Conservation (phyloP, 768 basidiomycete species). For the Auriscalpium orientale region DNA sequence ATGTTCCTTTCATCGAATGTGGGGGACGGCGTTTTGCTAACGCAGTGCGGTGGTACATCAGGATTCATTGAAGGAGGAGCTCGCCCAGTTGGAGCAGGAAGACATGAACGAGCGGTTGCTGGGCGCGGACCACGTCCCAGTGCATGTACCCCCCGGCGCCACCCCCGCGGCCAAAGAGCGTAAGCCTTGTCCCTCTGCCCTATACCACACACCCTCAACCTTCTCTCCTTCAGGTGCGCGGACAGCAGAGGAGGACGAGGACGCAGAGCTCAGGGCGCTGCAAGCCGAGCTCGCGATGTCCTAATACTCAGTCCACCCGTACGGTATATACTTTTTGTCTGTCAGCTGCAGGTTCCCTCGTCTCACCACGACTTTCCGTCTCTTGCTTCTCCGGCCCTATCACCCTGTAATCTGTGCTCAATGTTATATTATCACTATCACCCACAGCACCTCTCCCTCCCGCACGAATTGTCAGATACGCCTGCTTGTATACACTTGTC, state of each 20-base stretch:
- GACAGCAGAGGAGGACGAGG: constrained; percentile 84
- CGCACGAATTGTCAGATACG: too few relatives aligned
- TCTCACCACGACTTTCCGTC: not conserved
- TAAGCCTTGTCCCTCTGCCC: constrained; percentile 21
- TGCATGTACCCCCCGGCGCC: constrained; percentile 70
- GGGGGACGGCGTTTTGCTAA: too few relatives aligned
- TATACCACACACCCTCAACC: constrained; percentile 1
- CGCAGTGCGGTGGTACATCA: constrained; percentile 22
- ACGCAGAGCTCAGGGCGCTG: constrained; percentile 77
- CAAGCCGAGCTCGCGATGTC: constrained; percentile 86
- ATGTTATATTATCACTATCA: constrained; percentile 2
- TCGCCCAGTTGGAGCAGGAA: constrained; percentile 85
- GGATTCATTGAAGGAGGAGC: constrained; percentile 72
- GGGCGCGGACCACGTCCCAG: constrained; percentile 84
- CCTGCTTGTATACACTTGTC: too few relatives aligned
- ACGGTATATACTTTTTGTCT: not conserved
- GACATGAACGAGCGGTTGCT: constrained; percentile 77
- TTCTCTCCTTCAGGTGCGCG: constrained; percentile 21
- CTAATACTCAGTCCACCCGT: not conserved
- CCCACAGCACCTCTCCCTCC: not conserved
- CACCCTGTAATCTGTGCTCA: constrained; percentile 9
- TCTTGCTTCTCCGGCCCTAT: not conserved
- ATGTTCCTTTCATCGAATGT: constrained; percentile 12
- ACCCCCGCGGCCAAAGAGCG: constrained; percentile 37
- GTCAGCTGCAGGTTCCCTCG: not conserved